Percentiles rank a stretch among this genome's conserved stretches.
Conservation (phyloP, 768 basidiomycete genomes). For the Clitopilus passeckerianus region DNA sequence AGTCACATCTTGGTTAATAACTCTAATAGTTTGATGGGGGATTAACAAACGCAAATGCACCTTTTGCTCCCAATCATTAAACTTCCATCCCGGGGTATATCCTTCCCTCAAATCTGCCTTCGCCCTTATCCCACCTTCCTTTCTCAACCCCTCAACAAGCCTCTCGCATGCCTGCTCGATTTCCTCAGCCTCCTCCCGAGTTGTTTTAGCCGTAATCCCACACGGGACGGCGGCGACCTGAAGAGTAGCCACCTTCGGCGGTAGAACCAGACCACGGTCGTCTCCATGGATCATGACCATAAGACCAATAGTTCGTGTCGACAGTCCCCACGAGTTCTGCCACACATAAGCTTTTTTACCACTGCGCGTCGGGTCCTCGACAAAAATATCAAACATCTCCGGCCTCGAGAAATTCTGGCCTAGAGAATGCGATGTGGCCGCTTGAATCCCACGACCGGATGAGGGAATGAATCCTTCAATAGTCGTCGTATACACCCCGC, state of each 20-base stretch:
- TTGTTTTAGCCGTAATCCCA: slow-evolving; percentile 83
- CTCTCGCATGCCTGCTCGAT: slow-evolving; percentile 79
- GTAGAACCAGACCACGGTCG: slow-evolving; percentile 93
- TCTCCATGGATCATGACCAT: slow-evolving; percentile 99
- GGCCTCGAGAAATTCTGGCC: slow-evolving; percentile 97
- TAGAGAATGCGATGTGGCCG: slow-evolving; percentile 92
- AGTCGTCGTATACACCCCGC: slow-evolving; percentile 96
- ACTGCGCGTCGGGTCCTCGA: slow-evolving; percentile 86
- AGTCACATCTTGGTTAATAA: slow-evolving; percentile 2
- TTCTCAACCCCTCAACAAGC: slow-evolving; percentile 63
- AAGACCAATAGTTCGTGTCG: slow-evolving; percentile 91
- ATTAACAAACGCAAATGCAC: too few relatives aligned
- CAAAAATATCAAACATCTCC: slow-evolving; percentile 97
- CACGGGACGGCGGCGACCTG: slow-evolving; percentile 92
- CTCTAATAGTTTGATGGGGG: too few relatives aligned
- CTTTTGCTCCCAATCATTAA: slow-evolving; percentile 99
- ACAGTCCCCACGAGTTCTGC: slow-evolving; percentile 99
- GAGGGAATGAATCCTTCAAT: slow-evolving; percentile 97
- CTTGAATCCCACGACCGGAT: slow-evolving; percentile 96
- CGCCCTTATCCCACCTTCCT: slow-evolving; percentile 67
- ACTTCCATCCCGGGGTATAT: slow-evolving; percentile 98
- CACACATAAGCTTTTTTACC: slow-evolving; percentile 79
- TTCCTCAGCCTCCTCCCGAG: slow-evolving; percentile 55
- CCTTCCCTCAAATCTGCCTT: slow-evolving; percentile 92
- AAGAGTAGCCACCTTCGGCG: slow-evolving; percentile 91